Percentiles rank a stretch among this genome's conserved stretches.
These are phyloP conservation scores for Sicyos baderoa DNA, from an alignment of 306 rosid species.

Conservation along the genomic window DNA sequence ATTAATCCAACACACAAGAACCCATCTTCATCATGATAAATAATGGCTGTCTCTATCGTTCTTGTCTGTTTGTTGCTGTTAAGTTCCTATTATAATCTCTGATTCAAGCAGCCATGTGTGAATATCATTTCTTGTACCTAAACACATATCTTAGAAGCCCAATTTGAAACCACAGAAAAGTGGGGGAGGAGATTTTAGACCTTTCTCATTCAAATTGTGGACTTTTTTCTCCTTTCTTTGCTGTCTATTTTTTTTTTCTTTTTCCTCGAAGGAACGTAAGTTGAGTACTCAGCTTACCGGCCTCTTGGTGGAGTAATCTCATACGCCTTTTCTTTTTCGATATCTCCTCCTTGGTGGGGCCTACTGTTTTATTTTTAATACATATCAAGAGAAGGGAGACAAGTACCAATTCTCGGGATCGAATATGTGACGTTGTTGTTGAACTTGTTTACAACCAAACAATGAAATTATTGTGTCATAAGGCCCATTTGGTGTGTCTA, in stretches of 20 bases:
- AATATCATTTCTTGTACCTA: neutral
- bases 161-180: neutral
- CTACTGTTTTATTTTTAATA: too few relatives aligned
- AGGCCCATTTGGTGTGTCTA: too few relatives aligned
- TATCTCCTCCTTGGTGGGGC: neutral
- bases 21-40: neutral
- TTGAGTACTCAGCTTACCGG: neutral
- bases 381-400: too few relatives aligned
- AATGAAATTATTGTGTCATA: too few relatives aligned
- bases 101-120: neutral
- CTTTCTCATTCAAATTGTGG: neutral
- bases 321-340: neutral
- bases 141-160: neutral
- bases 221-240: neutral
- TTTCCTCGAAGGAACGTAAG: neutral
- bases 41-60: neutral
- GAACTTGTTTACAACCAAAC: too few relatives aligned
- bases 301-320: neutral
- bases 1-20: neutral
- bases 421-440: too few relatives aligned
- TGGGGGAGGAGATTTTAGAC: neutral
- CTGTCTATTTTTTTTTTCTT: neutral
- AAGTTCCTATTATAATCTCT: too few relatives aligned
- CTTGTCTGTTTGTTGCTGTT: neutral
- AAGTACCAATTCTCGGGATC: too few relatives aligned